These are phyloP conservation scores for Artemisia argyi DNA, from an alignment of 129 eudicot genomes.

Conservation along the genomic window DNA sequence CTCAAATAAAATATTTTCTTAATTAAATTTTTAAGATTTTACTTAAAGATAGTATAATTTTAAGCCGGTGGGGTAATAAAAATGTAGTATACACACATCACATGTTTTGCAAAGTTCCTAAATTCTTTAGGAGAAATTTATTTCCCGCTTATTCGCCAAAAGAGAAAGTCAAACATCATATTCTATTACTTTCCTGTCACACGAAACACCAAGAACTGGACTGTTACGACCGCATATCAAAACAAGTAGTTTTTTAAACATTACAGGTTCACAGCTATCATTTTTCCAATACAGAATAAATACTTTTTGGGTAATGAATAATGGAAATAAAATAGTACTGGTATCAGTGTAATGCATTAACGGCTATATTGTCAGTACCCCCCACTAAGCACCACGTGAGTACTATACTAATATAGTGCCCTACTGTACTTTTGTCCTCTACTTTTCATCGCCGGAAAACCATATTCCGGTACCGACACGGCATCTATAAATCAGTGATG, in stretches of 20 bases:
- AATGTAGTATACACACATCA: too few species aligned
- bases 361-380: conserved; percentile 53
- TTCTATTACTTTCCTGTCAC: too few species aligned
- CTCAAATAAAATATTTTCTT: too few species aligned
- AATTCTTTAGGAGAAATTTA: too few species aligned
- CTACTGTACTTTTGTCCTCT: background rate
- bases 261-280: conserved; percentile 19
- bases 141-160: too few species aligned
- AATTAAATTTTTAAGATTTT: too few species aligned
- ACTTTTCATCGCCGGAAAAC: conserved; percentile 30
- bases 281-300: background rate
- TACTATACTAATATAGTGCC: background rate
- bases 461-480: conserved; percentile 3
- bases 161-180: too few species aligned
- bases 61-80: too few species aligned
- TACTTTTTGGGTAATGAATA: conserved; percentile 1
- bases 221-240: conserved; percentile 17
- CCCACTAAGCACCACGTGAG: conserved; percentile 40
- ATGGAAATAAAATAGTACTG: background rate
- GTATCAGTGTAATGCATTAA: conserved; percentile 43
- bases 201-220: conserved; percentile 3
- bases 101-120: too few species aligned
- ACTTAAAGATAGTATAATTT: too few species aligned
- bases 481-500: background rate
- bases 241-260: background rate